A percentile compares a stretch with the other conserved stretches of the same genome.
Evolutionary conservation across 441 rosid genomes (phyloP).

Genomic region (Syzygium malaccense): DNA sequence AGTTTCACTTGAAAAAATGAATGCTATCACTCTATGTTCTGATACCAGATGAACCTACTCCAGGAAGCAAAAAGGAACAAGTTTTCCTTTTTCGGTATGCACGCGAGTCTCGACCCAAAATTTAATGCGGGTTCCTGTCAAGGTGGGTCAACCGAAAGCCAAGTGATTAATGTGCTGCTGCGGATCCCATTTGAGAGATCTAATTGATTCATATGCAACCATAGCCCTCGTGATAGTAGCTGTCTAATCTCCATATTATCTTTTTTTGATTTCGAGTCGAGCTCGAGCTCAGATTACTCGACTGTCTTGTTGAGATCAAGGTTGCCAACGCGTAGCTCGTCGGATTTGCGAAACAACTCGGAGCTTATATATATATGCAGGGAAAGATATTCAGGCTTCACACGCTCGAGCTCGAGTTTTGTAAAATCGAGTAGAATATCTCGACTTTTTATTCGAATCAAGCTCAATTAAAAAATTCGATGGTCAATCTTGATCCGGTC

Average conservation of each 20-base stretch:
- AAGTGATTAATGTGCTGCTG: neutral
- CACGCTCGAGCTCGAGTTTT: neutral
- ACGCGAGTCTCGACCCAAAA: neutral
- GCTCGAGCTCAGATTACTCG: neutral
- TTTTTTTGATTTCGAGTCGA: neutral
- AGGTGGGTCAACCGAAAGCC: neutral
- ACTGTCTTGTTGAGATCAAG: too few relatives aligned
- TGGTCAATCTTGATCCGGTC: accelerated
- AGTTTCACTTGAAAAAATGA: neutral
- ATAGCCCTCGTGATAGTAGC: too few relatives aligned
- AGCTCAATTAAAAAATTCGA: neutral
- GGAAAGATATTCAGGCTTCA: accelerated
- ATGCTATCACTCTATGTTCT: neutral
- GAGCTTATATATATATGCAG: neutral
- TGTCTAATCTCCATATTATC: too few relatives aligned
- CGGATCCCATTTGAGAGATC: neutral
- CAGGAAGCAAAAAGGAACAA: neutral
- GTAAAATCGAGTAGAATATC: neutral
- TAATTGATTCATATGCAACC: neutral
- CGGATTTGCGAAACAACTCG: neutral
- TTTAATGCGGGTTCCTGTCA: neutral
- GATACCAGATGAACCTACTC: neutral
- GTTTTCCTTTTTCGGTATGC: neutral
- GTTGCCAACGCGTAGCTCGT: too few relatives aligned
- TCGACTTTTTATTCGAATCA: neutral